Percentiles rank a stretch among this genome's conserved stretches.
phyloP scores from a whole-genome alignment of 352 stramenopile species.

The Globisporangium okanoganense region DNA sequence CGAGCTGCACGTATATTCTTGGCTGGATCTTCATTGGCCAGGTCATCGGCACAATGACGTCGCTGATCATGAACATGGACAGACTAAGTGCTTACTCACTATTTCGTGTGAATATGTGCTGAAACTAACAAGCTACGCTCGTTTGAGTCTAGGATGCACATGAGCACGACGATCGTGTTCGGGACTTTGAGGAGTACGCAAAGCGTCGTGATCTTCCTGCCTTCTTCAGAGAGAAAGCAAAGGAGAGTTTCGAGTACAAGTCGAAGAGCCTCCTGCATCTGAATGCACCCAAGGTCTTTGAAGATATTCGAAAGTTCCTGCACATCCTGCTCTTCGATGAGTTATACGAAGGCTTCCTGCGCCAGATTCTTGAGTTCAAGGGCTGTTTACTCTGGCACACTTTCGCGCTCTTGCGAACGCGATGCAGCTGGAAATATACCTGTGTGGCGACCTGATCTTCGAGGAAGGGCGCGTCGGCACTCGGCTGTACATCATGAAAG shows the following conservation, averaged over 20 bases:
- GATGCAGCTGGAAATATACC: slow-evolving; percentile 20
- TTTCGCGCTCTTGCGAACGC: slow-evolving; percentile 16
- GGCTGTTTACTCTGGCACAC: slow-evolving; percentile 11
- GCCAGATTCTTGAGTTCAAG: slow-evolving; percentile 15
- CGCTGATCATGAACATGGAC: slow-evolving; percentile 21
- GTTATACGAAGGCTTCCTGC: slow-evolving; percentile 17
- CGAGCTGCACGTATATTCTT: slow-evolving; percentile 14
- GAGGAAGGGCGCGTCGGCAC: slow-evolving; percentile 19
- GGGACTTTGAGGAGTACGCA: slow-evolving; percentile 24
- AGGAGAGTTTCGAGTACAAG: slow-evolving; percentile 19
- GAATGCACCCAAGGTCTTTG: slow-evolving; percentile 12
- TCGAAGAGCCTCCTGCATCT: slow-evolving; percentile 19
- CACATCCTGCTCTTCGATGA: slow-evolving; percentile 21
- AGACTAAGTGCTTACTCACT: not conserved
- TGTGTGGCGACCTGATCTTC: slow-evolving; percentile 21
- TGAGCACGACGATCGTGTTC: slow-evolving; percentile 21
- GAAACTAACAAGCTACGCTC: not conserved
- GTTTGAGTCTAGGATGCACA: slow-evolving; percentile 8
- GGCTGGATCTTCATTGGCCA: slow-evolving; percentile 26
- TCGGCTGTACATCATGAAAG: slow-evolving; percentile 19
- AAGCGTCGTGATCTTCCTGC: slow-evolving; percentile 18
- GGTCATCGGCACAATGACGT: slow-evolving; percentile 24
- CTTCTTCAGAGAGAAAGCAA: slow-evolving; percentile 16
- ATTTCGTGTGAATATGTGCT: no score
- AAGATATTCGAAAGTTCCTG: slow-evolving; percentile 12